Percentiles rank a stretch among this genome's conserved stretches.
phyloP scores from a whole-genome alignment of 257 asterid species.

The Capsicum baccatum region DNA sequence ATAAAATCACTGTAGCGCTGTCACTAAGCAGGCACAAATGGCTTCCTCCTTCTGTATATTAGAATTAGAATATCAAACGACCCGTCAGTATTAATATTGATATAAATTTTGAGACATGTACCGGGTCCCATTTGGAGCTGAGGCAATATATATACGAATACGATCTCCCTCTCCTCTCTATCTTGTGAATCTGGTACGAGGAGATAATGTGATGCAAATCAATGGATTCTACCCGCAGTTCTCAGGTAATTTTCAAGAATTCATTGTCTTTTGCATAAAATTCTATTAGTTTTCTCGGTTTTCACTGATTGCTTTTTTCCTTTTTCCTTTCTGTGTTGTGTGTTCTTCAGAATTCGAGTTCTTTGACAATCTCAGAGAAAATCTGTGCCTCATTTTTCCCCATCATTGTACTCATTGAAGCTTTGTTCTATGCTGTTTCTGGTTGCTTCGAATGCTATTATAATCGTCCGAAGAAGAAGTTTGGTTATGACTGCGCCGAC shows the following conservation, averaged over 20 bases:
- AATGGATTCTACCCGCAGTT: constrained; percentile 45
- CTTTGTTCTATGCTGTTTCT: constrained; percentile 48
- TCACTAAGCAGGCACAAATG: too few species aligned
- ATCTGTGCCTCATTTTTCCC: constrained; percentile 61
- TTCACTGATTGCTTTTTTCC: not conserved
- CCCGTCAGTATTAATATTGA: too few species aligned
- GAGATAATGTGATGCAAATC: not conserved
- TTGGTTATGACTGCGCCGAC: constrained; percentile 41
- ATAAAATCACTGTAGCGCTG: too few species aligned
- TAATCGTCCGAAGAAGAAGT: constrained; percentile 21
- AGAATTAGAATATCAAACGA: too few species aligned
- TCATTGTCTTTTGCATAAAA: not conserved
- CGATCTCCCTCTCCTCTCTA: too few species aligned
- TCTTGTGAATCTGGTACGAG: not conserved
- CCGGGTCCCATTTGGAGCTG: too few species aligned
- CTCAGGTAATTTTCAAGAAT: constrained; percentile 34
- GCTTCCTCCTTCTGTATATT: too few species aligned
- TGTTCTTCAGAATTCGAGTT: constrained; percentile 44
- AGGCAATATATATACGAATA: too few species aligned
- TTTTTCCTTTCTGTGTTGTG: not conserved
- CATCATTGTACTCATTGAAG: constrained; percentile 55
- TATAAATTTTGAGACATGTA: too few species aligned
- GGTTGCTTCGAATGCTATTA: constrained; percentile 58
- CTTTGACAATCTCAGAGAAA: constrained; percentile 57
- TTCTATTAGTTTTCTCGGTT: not conserved